Conservation (phyloP, 2,329 filamentous ascomycete genomes). For the Sarocladiaceae sp. region DNA sequence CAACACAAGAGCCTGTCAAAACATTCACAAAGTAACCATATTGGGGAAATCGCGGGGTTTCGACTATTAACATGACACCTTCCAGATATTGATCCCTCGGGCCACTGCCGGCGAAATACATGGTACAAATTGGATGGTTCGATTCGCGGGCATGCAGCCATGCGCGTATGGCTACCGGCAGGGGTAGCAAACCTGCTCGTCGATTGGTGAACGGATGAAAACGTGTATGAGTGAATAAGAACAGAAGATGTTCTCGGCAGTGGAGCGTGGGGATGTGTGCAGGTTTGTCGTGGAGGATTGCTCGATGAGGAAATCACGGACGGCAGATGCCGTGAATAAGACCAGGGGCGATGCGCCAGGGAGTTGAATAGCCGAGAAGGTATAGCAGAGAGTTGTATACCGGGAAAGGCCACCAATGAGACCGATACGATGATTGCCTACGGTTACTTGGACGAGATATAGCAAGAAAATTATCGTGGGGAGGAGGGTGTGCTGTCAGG, state of each 20-base stretch:
- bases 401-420: neutral
- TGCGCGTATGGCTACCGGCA: too few relatives aligned
- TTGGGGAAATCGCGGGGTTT: neutral
- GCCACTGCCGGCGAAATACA: constrained; percentile 8
- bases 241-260: neutral
- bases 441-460: too few relatives aligned
- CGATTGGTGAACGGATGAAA: too few relatives aligned
- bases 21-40: too few relatives aligned
- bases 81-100: constrained; percentile 5
- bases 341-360: neutral
- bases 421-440: neutral
- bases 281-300: neutral
- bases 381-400: neutral
- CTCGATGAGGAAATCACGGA: constrained; percentile 3
- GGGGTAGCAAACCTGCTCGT: too few relatives aligned
- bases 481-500: neutral
- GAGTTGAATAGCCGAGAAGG: neutral
- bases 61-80: constrained; percentile 6
- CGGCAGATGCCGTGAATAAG: neutral
- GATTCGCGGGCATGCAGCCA: too few relatives aligned
- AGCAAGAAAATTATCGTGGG: too few relatives aligned
- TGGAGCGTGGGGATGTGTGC: neutral
- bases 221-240: neutral
- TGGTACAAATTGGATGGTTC: neutral
- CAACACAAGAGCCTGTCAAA: neutral